These are phyloP conservation scores for Daldinia bambusicola DNA, from an alignment of 495 filamentous ascomycete genomes.

Conservation along the genomic window DNA sequence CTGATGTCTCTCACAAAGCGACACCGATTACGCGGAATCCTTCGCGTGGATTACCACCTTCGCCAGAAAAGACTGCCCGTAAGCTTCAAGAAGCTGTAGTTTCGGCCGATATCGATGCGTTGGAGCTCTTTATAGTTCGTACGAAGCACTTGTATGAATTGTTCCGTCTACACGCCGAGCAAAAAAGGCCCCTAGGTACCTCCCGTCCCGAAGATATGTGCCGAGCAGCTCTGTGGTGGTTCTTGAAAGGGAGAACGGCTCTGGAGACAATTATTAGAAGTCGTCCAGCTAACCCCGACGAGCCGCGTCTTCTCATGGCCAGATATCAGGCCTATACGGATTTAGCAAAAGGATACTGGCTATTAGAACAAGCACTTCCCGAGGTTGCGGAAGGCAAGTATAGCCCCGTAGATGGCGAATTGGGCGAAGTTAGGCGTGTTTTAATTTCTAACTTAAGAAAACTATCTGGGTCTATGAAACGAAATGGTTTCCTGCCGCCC, in stretches of 20 bases:
- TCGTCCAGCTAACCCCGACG: constrained; percentile 62
- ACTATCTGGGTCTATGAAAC: constrained; percentile 80
- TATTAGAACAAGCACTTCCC: constrained; percentile 72
- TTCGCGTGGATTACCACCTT: constrained; percentile 37
- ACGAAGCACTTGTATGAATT: constrained; percentile 73
- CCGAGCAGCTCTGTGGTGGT: constrained; percentile 85
- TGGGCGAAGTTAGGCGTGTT: constrained; percentile 63
- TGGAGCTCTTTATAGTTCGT: constrained; percentile 72
- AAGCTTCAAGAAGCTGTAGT: constrained; percentile 51
- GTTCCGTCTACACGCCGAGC: constrained; percentile 76
- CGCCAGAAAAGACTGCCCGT: constrained; percentile 42
- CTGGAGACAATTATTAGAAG: constrained; percentile 76
- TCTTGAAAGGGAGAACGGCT: constrained; percentile 76
- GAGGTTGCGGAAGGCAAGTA: constrained; percentile 56
- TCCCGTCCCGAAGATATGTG: constrained; percentile 72
- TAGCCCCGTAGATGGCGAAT: constrained; percentile 50
- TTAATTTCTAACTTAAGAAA: constrained; percentile 73
- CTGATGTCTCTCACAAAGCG: constrained; percentile 45
- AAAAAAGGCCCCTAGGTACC: constrained; percentile 68
- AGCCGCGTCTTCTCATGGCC: constrained; percentile 49
- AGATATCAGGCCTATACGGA: constrained; percentile 78
- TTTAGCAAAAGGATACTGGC: constrained; percentile 85
- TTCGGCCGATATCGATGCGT: constrained; percentile 68
- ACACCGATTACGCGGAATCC: constrained; percentile 44
- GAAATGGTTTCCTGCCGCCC: constrained; percentile 77